Conservation (phyloP, 2,329 filamentous ascomycete species). For the Fusarium lyarnte region DNA sequence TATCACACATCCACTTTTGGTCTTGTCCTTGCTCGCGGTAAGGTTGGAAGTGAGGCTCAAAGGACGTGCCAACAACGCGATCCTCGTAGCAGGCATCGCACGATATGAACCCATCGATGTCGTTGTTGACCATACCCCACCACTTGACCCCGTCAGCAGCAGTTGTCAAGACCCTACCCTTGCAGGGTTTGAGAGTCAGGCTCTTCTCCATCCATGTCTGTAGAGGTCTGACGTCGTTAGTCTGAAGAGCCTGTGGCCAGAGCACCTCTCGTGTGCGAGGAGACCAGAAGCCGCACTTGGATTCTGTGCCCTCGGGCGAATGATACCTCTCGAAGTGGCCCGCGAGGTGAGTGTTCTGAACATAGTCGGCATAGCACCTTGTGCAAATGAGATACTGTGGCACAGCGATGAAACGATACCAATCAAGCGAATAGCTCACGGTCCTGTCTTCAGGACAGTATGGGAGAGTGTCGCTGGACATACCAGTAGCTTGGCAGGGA, state of each 20-base stretch:
- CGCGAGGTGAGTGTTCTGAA: conserved; percentile 45
- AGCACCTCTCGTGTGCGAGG: conserved; percentile 49
- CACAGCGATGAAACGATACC: conserved; percentile 43
- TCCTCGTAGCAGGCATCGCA: conserved; percentile 54
- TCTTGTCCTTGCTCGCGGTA: conserved; percentile 37
- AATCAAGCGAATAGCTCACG: conserved; percentile 45
- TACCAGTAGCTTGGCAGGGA: conserved; percentile 34
- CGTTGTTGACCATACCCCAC: conserved; percentile 43
- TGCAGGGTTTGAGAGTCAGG: conserved; percentile 44
- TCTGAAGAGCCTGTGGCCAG: conserved; percentile 46
- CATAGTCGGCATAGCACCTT: conserved; percentile 52
- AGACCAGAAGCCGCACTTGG: conserved; percentile 44
- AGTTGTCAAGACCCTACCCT: conserved; percentile 31
- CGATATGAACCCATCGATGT: conserved; percentile 47
- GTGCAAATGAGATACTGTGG: conserved; percentile 53
- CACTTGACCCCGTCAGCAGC: conserved; percentile 45
- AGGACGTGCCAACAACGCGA: conserved; percentile 39
- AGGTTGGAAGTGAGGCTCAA: conserved; percentile 46
- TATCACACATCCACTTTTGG: conserved; percentile 49
- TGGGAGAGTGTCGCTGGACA: conserved; percentile 35
- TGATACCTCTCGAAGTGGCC: conserved; percentile 43
- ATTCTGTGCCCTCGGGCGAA: conserved; percentile 44
- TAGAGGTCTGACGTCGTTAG: conserved; percentile 38
- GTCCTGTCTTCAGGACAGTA: conserved; percentile 44
- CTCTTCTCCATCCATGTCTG: conserved; percentile 45